Evolutionary conservation across 2,329 filamentous ascomycete genomes (phyloP).

Genomic region (Alternaria sp.): DNA sequence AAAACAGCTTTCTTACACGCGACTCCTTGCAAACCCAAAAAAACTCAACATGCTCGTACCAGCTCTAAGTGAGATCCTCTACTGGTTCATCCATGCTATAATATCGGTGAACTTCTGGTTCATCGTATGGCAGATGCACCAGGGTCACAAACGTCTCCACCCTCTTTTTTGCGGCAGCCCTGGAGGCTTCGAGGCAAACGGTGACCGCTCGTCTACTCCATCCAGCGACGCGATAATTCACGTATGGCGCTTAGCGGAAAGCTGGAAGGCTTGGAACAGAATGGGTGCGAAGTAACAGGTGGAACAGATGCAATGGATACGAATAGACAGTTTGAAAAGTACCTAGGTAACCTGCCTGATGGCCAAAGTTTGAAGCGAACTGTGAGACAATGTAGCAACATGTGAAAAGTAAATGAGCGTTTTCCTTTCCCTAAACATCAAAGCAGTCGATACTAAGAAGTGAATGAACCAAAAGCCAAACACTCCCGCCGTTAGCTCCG

Average conservation of each 20-base stretch:
- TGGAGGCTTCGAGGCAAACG: not conserved
- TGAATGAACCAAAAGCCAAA: not conserved
- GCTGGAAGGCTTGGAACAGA: not conserved
- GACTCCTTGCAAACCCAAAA: not conserved
- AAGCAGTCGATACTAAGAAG: not conserved
- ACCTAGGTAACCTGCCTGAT: not conserved
- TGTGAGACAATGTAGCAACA: not conserved
- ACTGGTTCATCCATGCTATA: not conserved
- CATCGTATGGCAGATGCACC: not conserved
- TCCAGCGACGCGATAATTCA: not conserved
- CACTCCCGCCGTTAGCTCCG: not conserved
- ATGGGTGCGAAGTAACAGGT: not conserved
- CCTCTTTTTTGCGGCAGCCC: not conserved
- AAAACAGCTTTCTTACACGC: not conserved
- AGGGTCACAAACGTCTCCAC: not conserved
- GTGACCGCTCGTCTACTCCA: not conserved
- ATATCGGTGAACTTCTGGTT: not conserved
- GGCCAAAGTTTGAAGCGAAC: not conserved
- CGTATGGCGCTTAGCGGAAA: not conserved
- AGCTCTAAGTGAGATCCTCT: not conserved
- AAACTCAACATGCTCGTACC: not conserved
- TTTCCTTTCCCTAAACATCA: not conserved
- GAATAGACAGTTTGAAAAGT: not conserved
- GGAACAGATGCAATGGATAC: not conserved
- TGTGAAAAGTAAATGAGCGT: not conserved